phyloP scores from a whole-genome alignment of 2,329 filamentous ascomycete genomes.

The Colletotrichum abscissum region DNA sequence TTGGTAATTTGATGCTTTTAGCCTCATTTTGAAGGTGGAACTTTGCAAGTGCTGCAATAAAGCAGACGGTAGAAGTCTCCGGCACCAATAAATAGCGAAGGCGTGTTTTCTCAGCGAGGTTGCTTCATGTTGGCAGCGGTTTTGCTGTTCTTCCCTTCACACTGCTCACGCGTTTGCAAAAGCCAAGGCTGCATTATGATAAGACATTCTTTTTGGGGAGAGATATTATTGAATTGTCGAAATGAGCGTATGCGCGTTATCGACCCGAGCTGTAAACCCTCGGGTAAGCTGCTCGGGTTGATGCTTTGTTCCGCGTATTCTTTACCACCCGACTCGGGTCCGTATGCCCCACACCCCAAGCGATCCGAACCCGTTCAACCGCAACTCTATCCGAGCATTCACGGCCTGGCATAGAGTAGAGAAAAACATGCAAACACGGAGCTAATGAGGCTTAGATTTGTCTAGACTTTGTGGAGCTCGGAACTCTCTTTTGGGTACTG shows the following conservation, averaged over 20 bases:
- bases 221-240: not conserved
- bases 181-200: not conserved
- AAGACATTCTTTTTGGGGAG: not conserved
- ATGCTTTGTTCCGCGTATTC: not conserved
- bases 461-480: not conserved
- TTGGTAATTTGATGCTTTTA: too few relatives aligned
- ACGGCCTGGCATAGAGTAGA: not conserved
- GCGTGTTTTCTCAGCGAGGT: too few relatives aligned
- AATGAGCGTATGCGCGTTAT: not conserved
- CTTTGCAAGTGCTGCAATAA: too few relatives aligned
- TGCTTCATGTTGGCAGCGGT: too few relatives aligned
- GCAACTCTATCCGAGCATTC: not conserved
- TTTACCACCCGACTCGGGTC: not conserved
- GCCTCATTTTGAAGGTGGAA: too few relatives aligned
- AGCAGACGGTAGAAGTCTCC: too few relatives aligned
- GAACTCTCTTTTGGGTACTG: not conserved
- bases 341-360: not conserved
- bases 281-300: not conserved
- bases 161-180: too few relatives aligned
- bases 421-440: not conserved
- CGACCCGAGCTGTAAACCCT: slow-evolving; percentile 33
- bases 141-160: too few relatives aligned
- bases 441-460: not conserved
- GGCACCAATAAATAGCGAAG: too few relatives aligned
- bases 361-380: not conserved